These are phyloP conservation scores for Sisymbrium altissimum DNA, from an alignment of 345 rosid species.

Conservation along the genomic window DNA sequence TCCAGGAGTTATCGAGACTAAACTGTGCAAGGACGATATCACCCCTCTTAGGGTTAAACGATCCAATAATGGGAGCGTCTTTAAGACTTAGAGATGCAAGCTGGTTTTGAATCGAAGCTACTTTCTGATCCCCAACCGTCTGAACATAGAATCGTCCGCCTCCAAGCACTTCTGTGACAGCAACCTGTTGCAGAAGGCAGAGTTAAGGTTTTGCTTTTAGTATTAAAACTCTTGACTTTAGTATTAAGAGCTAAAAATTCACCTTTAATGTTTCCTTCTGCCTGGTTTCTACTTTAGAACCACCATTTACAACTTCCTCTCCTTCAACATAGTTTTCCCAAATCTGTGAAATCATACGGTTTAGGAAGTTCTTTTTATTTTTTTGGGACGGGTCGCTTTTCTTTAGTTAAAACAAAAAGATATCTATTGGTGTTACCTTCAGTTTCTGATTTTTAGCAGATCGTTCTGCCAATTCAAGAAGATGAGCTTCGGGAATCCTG, in stretches of 20 bases:
- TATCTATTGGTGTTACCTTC: slow-evolving; percentile 51
- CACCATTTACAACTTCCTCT: slow-evolving; percentile 69
- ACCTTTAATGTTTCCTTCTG: slow-evolving; percentile 93
- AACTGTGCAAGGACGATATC: slow-evolving; percentile 93
- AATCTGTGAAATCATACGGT: slow-evolving; percentile 44
- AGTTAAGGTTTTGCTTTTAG: not conserved
- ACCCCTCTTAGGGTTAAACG: slow-evolving; percentile 87
- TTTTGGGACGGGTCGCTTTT: not conserved
- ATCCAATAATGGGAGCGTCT: slow-evolving; percentile 79
- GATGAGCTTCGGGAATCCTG: slow-evolving; percentile 73
- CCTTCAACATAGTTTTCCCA: slow-evolving; percentile 99
- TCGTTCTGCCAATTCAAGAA: slow-evolving; percentile 83
- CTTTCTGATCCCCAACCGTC: slow-evolving; percentile 72
- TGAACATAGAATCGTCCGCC: slow-evolving; percentile 95
- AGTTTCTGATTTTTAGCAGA: slow-evolving; percentile 84
- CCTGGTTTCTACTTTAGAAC: slow-evolving; percentile 57
- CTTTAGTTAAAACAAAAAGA: not conserved
- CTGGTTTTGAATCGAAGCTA: slow-evolving; percentile 74
- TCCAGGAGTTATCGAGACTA: slow-evolving; percentile 96
- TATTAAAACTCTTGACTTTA: not conserved
- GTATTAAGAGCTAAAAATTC: not conserved
- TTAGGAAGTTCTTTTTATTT: not conserved
- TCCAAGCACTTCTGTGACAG: slow-evolving; percentile 83
- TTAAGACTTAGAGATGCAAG: slow-evolving; percentile 67
- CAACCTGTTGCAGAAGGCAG: slow-evolving; percentile 53